Evolutionary conservation across 2,329 filamentous ascomycete species (phyloP).

Genomic region (Xylariaceae sp.): DNA sequence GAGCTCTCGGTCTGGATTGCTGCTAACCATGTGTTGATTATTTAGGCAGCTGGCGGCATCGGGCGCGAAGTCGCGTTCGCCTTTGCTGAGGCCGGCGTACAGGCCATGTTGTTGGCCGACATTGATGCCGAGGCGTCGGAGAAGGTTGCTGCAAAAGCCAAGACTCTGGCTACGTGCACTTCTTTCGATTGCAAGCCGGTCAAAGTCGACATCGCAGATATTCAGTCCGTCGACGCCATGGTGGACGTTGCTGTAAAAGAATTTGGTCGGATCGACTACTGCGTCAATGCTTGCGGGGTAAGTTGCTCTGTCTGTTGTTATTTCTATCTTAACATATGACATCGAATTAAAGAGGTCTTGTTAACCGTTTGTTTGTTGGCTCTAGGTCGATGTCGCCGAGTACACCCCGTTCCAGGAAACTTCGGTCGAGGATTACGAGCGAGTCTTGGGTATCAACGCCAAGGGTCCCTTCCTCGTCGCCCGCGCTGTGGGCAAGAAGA

Average conservation of each 20-base stretch:
- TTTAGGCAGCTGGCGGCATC: background rate
- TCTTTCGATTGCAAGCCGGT: background rate
- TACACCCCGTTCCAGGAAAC: slow-evolving; percentile 24
- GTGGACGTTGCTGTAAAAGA: slow-evolving; percentile 4
- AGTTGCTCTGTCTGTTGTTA: background rate
- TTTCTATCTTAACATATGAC: too few species aligned
- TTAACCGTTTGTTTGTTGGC: background rate
- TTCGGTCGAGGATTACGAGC: slow-evolving; percentile 20
- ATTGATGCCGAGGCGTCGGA: slow-evolving; percentile 12
- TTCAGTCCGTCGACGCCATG: slow-evolving; percentile 13
- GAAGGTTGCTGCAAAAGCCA: slow-evolving; percentile 10
- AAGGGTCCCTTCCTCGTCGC: slow-evolving; percentile 19
- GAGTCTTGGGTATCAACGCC: slow-evolving; percentile 22
- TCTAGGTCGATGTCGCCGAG: slow-evolving; percentile 17
- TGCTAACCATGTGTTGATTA: background rate
- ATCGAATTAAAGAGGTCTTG: background rate
- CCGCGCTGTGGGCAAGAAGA: slow-evolving; percentile 16
- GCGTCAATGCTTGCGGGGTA: slow-evolving; percentile 18
- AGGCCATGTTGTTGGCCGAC: slow-evolving; percentile 4
- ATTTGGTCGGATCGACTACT: slow-evolving; percentile 23
- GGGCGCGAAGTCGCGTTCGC: background rate
- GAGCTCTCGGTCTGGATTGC: background rate
- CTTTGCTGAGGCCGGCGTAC: background rate
- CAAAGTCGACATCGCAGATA: slow-evolving; percentile 2
- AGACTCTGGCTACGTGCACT: slow-evolving; percentile 14